Evolutionary conservation across 192 early-diverging fungal species (phyloP), one percentile per base, ranked within the genome.

Genomic region (Glomus cerebriforme): DNA sequence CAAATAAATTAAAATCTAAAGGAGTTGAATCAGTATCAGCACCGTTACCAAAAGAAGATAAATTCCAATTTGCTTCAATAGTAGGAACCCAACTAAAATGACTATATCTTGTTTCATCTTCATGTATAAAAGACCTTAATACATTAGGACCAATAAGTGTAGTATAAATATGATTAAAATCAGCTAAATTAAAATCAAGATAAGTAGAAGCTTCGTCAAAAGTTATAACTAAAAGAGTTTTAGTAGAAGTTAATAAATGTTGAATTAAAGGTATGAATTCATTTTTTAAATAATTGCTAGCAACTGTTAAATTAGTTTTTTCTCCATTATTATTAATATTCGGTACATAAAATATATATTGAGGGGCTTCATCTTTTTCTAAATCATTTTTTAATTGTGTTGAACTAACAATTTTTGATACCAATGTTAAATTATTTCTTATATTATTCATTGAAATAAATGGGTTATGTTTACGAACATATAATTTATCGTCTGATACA

Each of bases 401-500:
- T 15, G 83, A 75, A 64, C 81, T 81, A 13, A 93, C 92, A 66
- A 93, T 87, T 6, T 90, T 92, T 62, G 86, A 85, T 80, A 92
- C 92, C 19, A 89, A 83, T 31, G 87, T 77, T 10, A 87, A n/a
- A 82, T 92, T 88, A 47, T 37, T 79, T 26, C 76, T 60, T 70
- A 94, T 90, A 54, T 80, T 81, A 63, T 77, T 85, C 76, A 90
- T 89, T 32, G 83, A 85, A 58, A 92, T 86, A 79, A 94, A 93
- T 10, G 93, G 93, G 80, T 92, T 92, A 83, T 94, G 93, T 80
- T 93, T 94, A 71, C 93, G 83, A 71, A 81, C 77, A 83, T 91
- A 91, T 17, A 86, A 54, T 35, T 83, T 78, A 43, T 75, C 65
- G 27, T 24, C 70, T 59, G 82, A 58, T 24, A 5, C 15, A 35